Base-by-base conservation (phyloP, 2,329 filamentous ascomycete species). In the Domatiomyces catenatus region DNA sequence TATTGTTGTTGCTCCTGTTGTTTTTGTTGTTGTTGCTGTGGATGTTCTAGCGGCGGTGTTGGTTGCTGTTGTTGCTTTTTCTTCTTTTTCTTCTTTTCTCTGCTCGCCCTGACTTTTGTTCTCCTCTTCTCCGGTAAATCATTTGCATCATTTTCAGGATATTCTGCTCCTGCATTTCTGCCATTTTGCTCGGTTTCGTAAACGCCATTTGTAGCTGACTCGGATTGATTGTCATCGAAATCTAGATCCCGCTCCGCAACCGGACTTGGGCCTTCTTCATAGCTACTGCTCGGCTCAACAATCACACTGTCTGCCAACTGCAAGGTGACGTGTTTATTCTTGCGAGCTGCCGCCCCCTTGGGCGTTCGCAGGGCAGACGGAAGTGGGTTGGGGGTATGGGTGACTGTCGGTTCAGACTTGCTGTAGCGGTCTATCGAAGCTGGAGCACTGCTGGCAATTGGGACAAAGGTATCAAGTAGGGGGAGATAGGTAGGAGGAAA, bases 291-390 rank as follows among this genome's bases (percentile, higher is more conserved):
- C 18, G 59, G 59, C 15, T 59, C 55, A 18, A 60, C 59, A 19
- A 60, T 56, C 20, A 52, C 56, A 10, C 50, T 53, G 47, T 60
- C 57, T 5, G 58, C 54, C 6, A 61, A 51, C 43, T 58, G 59
- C 45, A 61, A 60, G 18, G 52, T 56, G 44, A 61, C 59, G 43
- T 59, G 58, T 44, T 61, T 61, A 42, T 53, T 46, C 48, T 56
- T 57, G 10, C 55, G 48, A 20, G 24, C 50, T 12, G 50, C 49
- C 26, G 45, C 17, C 28, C 56, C 55, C 48, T 44, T 54, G 12
- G 52, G 20, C 17, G 49, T 55, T 20, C 59, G 48, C 18, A 60
- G 48, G 6, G 58, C 58, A 45, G 55, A 56, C 10, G 59, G 58
- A n/a, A 59, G 52, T 6, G 59, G 58, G n/a, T 47, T 56, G n/a